A percentile compares a stretch with the other conserved stretches of the same genome.
These are phyloP conservation scores for Beauveria australis DNA, from an alignment of 2,329 filamentous ascomycete species.

Conservation along the genomic window DNA sequence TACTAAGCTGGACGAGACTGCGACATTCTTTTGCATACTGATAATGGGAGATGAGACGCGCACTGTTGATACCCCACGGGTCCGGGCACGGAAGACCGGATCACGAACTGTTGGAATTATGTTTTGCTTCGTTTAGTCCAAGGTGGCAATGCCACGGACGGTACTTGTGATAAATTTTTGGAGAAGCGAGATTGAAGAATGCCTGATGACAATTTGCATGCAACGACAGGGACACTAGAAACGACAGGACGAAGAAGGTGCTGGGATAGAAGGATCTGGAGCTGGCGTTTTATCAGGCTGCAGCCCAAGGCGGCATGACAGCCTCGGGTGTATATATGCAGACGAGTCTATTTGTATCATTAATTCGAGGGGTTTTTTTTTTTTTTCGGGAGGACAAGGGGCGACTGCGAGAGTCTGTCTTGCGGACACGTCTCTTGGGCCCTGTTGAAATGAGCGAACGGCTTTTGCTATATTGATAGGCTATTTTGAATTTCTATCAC, in stretches of 20 bases:
- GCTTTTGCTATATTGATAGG: not conserved
- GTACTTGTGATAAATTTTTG: not conserved
- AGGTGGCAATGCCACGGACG: conserved; percentile 3
- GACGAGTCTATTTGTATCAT: conserved; percentile 4
- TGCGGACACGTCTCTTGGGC: not conserved
- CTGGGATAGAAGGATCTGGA: conserved; percentile 7
- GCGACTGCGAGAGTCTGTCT: not conserved
- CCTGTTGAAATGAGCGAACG: conserved; percentile 2
- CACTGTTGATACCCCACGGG: conserved; percentile 8
- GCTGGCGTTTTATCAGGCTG: conserved; percentile 5
- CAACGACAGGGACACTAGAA: conserved; percentile 8
- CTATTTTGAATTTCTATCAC: not conserved
- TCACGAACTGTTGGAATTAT: conserved; percentile 7
- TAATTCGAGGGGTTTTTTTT: not conserved
- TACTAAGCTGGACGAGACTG: conserved; percentile 21
- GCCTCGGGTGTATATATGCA: not conserved
- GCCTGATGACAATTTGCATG: conserved; percentile 8
- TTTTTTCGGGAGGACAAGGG: not conserved
- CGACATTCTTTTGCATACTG: not conserved
- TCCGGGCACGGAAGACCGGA: not conserved
- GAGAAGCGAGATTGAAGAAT: conserved; percentile 3
- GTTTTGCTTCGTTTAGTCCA: conserved; percentile 3
- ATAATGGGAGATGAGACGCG: not conserved
- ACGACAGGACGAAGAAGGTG: not conserved
- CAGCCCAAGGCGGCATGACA: not conserved